These are phyloP conservation scores for Oenanthe sinensis DNA, from an alignment of 129 eudicot genomes.

Conservation along the genomic window DNA sequence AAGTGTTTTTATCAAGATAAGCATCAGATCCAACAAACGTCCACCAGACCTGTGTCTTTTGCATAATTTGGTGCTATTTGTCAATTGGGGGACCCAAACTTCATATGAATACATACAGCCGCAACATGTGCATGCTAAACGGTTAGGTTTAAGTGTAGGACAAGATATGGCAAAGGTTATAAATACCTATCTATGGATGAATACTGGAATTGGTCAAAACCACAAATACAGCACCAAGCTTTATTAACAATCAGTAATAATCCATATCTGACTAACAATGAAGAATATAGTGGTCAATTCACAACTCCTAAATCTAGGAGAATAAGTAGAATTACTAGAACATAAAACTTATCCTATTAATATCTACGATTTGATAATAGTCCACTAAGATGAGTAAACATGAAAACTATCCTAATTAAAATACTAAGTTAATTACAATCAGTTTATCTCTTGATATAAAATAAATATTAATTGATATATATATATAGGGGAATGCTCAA, in stretches of 20 bases:
- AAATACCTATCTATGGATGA: background rate
- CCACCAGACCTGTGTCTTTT: background rate
- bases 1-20: background rate
- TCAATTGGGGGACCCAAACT: background rate
- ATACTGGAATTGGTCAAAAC: background rate
- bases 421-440: background rate
- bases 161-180: background rate
- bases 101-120: background rate
- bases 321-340: too few species aligned
- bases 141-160: background rate
- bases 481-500: too few species aligned
- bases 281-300: background rate
- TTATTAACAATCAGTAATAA: too few species aligned
- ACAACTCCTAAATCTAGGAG: background rate
- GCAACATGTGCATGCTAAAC: background rate
- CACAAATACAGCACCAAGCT: background rate
- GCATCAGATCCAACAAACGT: background rate
- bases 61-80: background rate
- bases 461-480: background rate
- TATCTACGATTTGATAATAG: background rate
- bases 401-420: background rate
- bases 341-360: background rate
- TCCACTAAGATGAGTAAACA: background rate
- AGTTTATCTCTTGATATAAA: background rate
- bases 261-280: background rate